Conservation (phyloP, 2,329 filamentous ascomycete genomes). For the Chaetoscypha palmicola region DNA sequence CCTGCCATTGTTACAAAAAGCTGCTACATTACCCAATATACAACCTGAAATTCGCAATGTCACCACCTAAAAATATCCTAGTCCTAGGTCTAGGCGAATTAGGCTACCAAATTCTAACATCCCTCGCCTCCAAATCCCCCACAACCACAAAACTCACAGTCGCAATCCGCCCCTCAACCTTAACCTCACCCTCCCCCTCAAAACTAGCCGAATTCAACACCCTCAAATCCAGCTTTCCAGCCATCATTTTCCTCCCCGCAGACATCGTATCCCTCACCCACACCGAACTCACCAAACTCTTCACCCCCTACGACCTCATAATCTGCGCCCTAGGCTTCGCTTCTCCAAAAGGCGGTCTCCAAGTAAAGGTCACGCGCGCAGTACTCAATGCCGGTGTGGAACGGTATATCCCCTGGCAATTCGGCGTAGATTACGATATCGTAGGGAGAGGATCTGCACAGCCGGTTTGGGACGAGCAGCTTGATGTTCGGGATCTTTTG, state of each 20-base stretch:
- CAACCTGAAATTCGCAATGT: too few relatives aligned
- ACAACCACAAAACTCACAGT: conserved; percentile 38
- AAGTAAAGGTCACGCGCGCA: conserved; percentile 51
- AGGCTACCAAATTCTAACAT: conserved; percentile 47
- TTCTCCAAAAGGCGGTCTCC: conserved; percentile 42
- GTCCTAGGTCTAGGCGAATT: conserved; percentile 60
- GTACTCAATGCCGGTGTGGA: conserved; percentile 42
- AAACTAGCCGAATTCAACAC: conserved; percentile 40
- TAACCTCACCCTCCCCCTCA: conserved; percentile 33
- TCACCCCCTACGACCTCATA: conserved; percentile 45
- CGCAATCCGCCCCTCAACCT: conserved; percentile 44
- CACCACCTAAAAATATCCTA: conserved; percentile 37
- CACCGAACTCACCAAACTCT: conserved; percentile 35
- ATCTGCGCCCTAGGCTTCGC: conserved; percentile 57
- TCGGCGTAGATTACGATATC: conserved; percentile 63
- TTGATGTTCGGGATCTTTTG: conserved; percentile 48
- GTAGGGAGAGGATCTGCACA: conserved; percentile 53
- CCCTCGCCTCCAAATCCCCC: conserved; percentile 41
- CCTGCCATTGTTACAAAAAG: not conserved
- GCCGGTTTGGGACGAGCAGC: conserved; percentile 62
- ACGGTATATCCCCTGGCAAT: conserved; percentile 66
- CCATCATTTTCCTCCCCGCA: conserved; percentile 17
- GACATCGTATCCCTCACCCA: conserved; percentile 31
- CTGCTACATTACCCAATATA: not conserved
- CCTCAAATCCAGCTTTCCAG: conserved; percentile 22